Base-by-base conservation (phyloP, 2,329 filamentous ascomycete genomes). In the Alternaria longipes region DNA sequence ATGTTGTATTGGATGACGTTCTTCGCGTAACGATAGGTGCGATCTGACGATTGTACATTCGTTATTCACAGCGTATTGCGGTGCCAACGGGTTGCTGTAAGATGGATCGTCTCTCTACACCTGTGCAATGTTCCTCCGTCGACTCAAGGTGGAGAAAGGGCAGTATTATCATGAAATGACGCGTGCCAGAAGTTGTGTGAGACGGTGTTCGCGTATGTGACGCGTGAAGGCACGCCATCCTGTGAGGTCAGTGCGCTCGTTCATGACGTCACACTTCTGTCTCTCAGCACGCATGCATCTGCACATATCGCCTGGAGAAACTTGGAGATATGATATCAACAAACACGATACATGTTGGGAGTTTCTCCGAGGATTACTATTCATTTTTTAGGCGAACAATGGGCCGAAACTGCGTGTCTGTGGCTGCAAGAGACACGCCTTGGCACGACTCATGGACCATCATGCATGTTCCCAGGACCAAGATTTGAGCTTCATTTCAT, bases 391-490 rank as follows among this genome's bases (percentile, higher is more conserved):
- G 52, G 51, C 41, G 44, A 22, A 50, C 16, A 26, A 44, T 55
- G 22, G 7, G 7, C 51, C 52, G 52, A 44, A 24, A 6, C 26
- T 16, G 20, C 36, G 4, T 47, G 26, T 22, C 9, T 44, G 18
- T 42, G 45, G 26, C 26, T 42, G 20, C 12, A 16, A 18, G n/a
- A 20, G 16, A 22, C 9, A 7, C 42, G 8, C 34, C 44, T 32
- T 28, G 34, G 52, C 46, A 41, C 54, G 22, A 41, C 44, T 34
- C 38, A 8, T 12, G 32, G 20, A 26, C 38, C 47, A 11, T 24
- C 46, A 38, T 26, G 53, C 46, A 24, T 20, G 12, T 22, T 57
- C 24, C 32, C 32, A 30, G 26, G 41, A 59, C 47, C 40, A 41
- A 38, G 28, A 38, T 20, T 30, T 24, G 34, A 42, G 34, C 32